Evolutionary conservation across 768 basidiomycete species (phyloP).

Genomic region (Lactarius deliciosus): DNA sequence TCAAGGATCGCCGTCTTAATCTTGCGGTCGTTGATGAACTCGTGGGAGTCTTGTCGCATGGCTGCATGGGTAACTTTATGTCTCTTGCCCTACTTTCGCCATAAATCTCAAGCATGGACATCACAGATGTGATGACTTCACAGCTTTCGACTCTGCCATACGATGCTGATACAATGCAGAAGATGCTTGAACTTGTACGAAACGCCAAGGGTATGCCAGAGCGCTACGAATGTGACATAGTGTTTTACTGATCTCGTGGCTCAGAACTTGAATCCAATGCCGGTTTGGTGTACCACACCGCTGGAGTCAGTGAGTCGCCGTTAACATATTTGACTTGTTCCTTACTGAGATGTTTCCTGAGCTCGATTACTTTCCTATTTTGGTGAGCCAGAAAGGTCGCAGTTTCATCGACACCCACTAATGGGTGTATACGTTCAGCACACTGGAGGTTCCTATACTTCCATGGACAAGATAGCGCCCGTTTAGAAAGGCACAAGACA

Average conservation of each 20-base stretch:
- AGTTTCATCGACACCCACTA: not conserved
- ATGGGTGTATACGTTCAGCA: not conserved
- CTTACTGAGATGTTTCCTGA: not conserved
- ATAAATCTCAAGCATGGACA: not conserved
- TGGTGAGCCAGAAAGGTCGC: not conserved
- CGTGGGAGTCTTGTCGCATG: slow-evolving; percentile 32
- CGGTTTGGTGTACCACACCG: not conserved
- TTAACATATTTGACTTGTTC: not conserved
- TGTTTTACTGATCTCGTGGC: not conserved
- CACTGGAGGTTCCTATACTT: slow-evolving; percentile 1
- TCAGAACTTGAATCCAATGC: not conserved
- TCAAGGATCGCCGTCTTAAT: slow-evolving; percentile 11
- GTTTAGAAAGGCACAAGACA: not conserved
- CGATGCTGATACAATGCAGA: not conserved
- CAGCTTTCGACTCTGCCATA: not conserved
- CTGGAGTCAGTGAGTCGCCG: not conserved
- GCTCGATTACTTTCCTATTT: not conserved
- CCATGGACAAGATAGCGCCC: not conserved
- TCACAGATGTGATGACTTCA: not conserved
- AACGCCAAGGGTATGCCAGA: not conserved
- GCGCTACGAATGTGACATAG: too few species aligned
- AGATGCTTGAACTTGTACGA: not conserved
- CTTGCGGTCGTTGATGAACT: slow-evolving; percentile 32
- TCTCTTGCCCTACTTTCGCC: not conserved
- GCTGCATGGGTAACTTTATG: slow-evolving; percentile 38